Conservation (phyloP, 805 yeast species). For the Starmerella floris region DNA sequence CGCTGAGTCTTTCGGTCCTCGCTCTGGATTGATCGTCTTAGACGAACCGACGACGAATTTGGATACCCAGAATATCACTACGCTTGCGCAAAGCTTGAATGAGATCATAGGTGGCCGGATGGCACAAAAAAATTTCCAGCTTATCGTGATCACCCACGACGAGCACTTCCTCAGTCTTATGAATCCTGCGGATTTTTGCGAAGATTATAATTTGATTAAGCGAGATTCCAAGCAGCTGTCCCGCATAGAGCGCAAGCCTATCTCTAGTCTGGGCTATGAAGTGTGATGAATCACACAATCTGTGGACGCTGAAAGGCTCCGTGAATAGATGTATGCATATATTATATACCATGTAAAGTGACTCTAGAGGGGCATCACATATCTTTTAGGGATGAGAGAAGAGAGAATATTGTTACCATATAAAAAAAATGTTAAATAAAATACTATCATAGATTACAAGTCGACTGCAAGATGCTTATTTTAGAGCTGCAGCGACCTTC, state of each 20-base stretch:
- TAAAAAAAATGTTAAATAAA: not conserved
- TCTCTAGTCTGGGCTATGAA: constrained; percentile 11
- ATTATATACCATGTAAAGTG: not conserved
- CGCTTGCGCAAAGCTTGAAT: constrained; percentile 69
- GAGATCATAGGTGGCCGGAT: constrained; percentile 62
- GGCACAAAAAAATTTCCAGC: constrained; percentile 75
- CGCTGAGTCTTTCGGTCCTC: constrained; percentile 89
- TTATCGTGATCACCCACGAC: constrained; percentile 93
- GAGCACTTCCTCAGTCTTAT: constrained; percentile 76
- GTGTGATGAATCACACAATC: not conserved
- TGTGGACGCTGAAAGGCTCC: not conserved
- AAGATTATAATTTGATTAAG: constrained; percentile 68
- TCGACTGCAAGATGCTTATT: not conserved
- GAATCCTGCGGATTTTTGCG: constrained; percentile 75
- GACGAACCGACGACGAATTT: constrained; percentile 97
- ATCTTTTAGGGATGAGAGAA: too few species aligned
- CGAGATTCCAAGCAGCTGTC: constrained; percentile 76
- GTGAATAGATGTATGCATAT: not conserved
- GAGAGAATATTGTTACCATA: too few species aligned
- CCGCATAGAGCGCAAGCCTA: constrained; percentile 43
- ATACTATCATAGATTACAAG: not conserved
- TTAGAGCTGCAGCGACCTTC: constrained; percentile 34
- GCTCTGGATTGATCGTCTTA: constrained; percentile 88
- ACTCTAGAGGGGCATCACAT: too few species aligned
- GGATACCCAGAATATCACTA: constrained; percentile 77